phyloP scores from a whole-genome alignment of 805 yeast species.

The Wickerhamomyces strasburgensis region DNA sequence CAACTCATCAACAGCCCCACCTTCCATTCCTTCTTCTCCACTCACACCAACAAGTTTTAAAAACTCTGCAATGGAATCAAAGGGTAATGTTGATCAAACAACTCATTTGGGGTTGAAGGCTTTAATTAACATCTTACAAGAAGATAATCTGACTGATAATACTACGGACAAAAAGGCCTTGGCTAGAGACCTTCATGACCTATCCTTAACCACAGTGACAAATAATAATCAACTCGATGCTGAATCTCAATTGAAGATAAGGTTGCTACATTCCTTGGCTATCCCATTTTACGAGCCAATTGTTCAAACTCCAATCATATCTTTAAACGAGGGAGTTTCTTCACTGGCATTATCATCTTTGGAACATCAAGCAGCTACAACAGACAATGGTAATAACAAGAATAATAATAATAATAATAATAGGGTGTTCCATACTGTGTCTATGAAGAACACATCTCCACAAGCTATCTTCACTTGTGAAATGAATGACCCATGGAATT shows the following conservation, averaged over 20 bases:
- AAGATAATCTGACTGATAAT: conserved; percentile 24
- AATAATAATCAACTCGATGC: conserved; percentile 11
- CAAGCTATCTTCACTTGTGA: conserved; percentile 85
- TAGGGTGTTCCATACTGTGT: conserved; percentile 58
- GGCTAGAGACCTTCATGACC: conserved; percentile 52
- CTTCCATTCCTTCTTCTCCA: conserved; percentile 8
- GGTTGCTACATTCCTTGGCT: conserved; percentile 57
- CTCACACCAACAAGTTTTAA: conserved; percentile 1
- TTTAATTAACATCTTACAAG: conserved; percentile 44
- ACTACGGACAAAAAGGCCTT: conserved; percentile 31
- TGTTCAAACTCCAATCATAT: conserved; percentile 21
- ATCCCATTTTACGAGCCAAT: conserved; percentile 47
- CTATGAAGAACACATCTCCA: conserved; percentile 68
- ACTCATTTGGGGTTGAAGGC: conserved; percentile 33
- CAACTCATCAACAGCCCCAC: conserved; percentile 6
- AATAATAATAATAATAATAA: conserved; percentile 22
- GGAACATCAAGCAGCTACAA: conserved; percentile 7
- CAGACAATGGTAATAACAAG: conserved; percentile 7
- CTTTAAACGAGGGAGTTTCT: conserved; percentile 24
- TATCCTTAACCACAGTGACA: conserved; percentile 41
- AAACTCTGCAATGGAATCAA: neutral
- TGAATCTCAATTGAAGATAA: conserved; percentile 30
- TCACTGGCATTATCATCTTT: conserved; percentile 28
- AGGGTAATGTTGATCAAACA: conserved; percentile 1
- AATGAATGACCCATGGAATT: conserved; percentile 67